Evolutionary conservation across 2,329 filamentous ascomycete genomes (phyloP), one percentile per base, ranked within the genome.

Genomic region (Xylariaceae sp.): DNA sequence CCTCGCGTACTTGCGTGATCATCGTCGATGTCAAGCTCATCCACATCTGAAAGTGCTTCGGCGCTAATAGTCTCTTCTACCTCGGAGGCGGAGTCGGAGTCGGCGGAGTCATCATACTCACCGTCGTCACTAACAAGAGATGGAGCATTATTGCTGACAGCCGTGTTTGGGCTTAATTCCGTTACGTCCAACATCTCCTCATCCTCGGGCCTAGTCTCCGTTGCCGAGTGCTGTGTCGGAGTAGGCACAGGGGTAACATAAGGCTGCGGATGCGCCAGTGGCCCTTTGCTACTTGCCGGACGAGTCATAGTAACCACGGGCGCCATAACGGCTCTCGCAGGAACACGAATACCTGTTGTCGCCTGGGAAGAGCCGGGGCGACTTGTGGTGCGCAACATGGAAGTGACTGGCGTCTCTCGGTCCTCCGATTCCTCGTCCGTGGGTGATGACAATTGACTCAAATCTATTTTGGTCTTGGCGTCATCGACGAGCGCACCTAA

Each of bases 61-160:
- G 81, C 75, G 30, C 84, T 84, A 39, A 80, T 68, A 54, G 73
- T 76, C 47, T 83, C 80, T 53, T 77, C 80, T 51, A 74, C 73
- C 30, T 83, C 83, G 3, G 83, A 85, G 43, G 77, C 74, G 3
- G 78, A 79, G 3, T 77, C 75, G 0, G 82, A 86, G 45, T 77
- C 79, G 56, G 83, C 82, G 1, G 85, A 88, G 53, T 86, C 85
- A 62, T 88, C 87, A 64, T 87, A 89, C 67, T 90, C 87, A 63
- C 87, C 86, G 66, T 90, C 87, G 70, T 91, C 88, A 71, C 87
- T 89, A 66, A 91, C 87, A 47, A 91, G 77, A 63, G 86, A 90
- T 27, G 88, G 88, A 6, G 88, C 87, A 61, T 88, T 88, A 70
- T 89, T 89, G 68, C 86, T 87, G 49, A 85, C 77, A 44, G 85